Conservation (phyloP, 108 stramenopile genomes). For the Skeletonema marinoi region DNA sequence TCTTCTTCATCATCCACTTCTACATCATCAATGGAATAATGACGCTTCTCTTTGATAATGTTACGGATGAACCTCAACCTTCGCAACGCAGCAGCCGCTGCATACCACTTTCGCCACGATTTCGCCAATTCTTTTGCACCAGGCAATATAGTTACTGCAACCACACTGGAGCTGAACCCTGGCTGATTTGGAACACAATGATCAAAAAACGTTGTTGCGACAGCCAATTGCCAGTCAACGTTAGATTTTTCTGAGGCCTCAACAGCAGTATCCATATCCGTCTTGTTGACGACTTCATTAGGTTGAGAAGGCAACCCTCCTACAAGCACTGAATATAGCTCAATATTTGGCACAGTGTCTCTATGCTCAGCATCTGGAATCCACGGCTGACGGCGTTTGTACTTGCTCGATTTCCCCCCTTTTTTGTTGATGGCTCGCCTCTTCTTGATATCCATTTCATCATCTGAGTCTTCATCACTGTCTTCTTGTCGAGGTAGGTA, state of each 20-base stretch:
- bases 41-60: constrained; percentile 42
- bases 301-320: constrained; percentile 82
- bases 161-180: constrained; percentile 82
- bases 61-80: constrained; percentile 73
- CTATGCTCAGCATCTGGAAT: constrained; percentile 82
- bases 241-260: constrained; percentile 40
- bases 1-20: constrained; percentile 16
- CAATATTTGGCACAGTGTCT: constrained; percentile 84
- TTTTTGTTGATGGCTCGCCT: constrained; percentile 37
- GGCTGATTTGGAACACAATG: constrained; percentile 88
- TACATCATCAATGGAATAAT: constrained; percentile 48
- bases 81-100: constrained; percentile 69
- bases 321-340: constrained; percentile 81
- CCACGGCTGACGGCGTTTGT: constrained; percentile 69
- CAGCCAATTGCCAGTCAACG: constrained; percentile 85
- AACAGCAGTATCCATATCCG: constrained; percentile 49
- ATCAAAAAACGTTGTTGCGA: constrained; percentile 83
- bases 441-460: constrained; percentile 16
- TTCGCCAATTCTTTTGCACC: constrained; percentile 64
- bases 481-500: constrained; percentile 33
- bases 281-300: constrained; percentile 47
- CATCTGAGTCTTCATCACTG: constrained; percentile 25
- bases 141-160: constrained; percentile 86
- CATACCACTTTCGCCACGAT: constrained; percentile 90
- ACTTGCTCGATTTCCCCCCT: constrained; percentile 7